Conservation (phyloP, 2,329 filamentous ascomycete genomes). For the Scleromitrula shiraiana region DNA sequence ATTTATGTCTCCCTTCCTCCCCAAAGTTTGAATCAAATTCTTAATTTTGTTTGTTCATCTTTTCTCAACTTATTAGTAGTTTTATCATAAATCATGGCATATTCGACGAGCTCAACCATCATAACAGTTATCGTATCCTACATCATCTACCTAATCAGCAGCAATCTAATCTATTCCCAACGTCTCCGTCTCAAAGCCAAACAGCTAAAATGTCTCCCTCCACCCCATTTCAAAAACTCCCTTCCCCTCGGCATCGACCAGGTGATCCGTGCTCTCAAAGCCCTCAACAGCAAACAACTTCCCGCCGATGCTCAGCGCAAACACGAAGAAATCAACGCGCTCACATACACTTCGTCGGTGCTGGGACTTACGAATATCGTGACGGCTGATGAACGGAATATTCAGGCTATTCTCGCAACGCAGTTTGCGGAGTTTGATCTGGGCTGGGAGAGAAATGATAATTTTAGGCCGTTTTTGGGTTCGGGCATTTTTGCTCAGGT, state of each 20-base stretch:
- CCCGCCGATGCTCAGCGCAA: constrained; percentile 27
- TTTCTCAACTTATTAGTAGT: background rate
- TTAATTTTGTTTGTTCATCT: background rate
- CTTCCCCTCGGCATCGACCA: constrained; percentile 25
- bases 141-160: background rate
- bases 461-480: constrained; percentile 32
- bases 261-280: constrained; percentile 18
- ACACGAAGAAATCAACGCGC: constrained; percentile 27
- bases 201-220: constrained; percentile 22
- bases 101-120: background rate
- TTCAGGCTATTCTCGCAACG: constrained; percentile 46
- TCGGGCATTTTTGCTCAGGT: constrained; percentile 29
- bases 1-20: background rate
- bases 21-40: no score
- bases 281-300: constrained; percentile 19
- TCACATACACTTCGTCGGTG: constrained; percentile 21
- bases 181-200: constrained; percentile 18
- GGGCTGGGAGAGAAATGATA: constrained; percentile 48
- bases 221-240: constrained; percentile 16
- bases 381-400: constrained; percentile 36
- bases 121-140: background rate
- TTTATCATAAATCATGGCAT: background rate
- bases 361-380: constrained; percentile 16
- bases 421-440: constrained; percentile 44
- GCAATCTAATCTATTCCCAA: constrained; percentile 4